A percentile compares a stretch with the other conserved stretches of the same genome.
These are phyloP conservation scores for Tothia fuscella DNA, from an alignment of 2,329 filamentous ascomycete species.

Conservation along the genomic window DNA sequence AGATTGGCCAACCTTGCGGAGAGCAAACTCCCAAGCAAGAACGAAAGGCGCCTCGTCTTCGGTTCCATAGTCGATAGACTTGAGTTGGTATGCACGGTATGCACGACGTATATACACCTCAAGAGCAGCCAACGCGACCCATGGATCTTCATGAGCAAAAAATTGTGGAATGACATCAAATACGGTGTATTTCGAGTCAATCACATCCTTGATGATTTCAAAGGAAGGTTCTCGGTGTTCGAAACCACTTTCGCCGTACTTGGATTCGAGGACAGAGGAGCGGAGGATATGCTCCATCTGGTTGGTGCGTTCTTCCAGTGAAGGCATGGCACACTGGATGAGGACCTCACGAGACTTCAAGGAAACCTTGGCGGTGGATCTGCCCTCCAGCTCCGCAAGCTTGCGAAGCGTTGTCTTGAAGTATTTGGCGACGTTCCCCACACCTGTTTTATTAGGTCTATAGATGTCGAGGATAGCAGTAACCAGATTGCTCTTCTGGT, in stretches of 20 bases:
- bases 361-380: constrained; percentile 82
- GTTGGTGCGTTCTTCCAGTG: constrained; percentile 81
- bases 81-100: constrained; percentile 89
- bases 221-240: constrained; percentile 88
- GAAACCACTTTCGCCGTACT: constrained; percentile 93
- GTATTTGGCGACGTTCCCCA: constrained; percentile 78
- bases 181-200: constrained; percentile 97
- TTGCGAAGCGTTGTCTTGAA: constrained; percentile 72
- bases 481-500: constrained; percentile 86
- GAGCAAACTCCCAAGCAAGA: constrained; percentile 89
- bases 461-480: constrained; percentile 89
- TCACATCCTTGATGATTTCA: constrained; percentile 89
- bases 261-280: constrained; percentile 90
- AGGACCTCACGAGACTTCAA: constrained; percentile 95
- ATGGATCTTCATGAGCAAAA: constrained; percentile 87
- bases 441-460: constrained; percentile 83
- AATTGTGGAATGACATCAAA: constrained; percentile 93
- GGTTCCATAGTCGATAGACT: constrained; percentile 77
- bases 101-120: constrained; percentile 95
- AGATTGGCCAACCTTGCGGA: constrained; percentile 83
- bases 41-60: constrained; percentile 64
- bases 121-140: constrained; percentile 84
- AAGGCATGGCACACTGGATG: constrained; percentile 93
- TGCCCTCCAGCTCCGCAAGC: constrained; percentile 82
- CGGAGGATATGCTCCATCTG: constrained; percentile 99